Base-by-base conservation (phyloP, 805 yeast species). In the Pichia californica region DNA sequence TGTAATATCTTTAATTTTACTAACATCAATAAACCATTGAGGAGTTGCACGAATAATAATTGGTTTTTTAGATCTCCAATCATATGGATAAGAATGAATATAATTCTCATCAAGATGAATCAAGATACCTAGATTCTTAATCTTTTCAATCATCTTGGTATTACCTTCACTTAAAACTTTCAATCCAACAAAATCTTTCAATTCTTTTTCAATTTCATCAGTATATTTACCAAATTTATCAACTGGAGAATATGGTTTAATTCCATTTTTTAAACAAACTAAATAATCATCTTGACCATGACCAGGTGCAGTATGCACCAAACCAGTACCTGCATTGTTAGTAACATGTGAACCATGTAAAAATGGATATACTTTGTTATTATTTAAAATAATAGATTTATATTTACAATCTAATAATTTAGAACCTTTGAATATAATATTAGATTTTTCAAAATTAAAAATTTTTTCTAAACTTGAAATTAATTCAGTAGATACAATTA, bases 291-390 rank as follows among this genome's bases (percentile, higher is more conserved):
- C 99, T 54, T 80, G 76, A 55, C 99, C 99, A 60, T 93, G 99
- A 0, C 97, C 98, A 2, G 99, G 98, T 0, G 99, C 98, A 18
- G 88, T 84, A 58, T 93, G 99, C 1, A 93, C 99, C 13, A 93
- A 66, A 2, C 99, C 99, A 0, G 99, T 87, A 61, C 99, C 99
- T 0, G 93, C 79, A 1, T 73, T 52, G 45, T 76, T 75, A 0
- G 87, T 78, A 11, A 94, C 98, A 61, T 89, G 95, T 42, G 73
- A 77, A 5, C 93, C 97, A 45, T 77, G 81, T 3, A 91, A 49
- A 3, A 91, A 64, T 0, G 95, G 95, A 48, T 71, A 75, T 3
- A 44, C 48, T 0, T 47, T 31, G 9, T 52, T 52, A 16, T 57
- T 65, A 11, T 59, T 53, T 15, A 50, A 50, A 4, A 83, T 59